Percentiles rank a stretch among this genome's conserved stretches.
phyloP scores from a whole-genome alignment of 108 stramenopile species.

The Nannochloropsis oceanica region DNA sequence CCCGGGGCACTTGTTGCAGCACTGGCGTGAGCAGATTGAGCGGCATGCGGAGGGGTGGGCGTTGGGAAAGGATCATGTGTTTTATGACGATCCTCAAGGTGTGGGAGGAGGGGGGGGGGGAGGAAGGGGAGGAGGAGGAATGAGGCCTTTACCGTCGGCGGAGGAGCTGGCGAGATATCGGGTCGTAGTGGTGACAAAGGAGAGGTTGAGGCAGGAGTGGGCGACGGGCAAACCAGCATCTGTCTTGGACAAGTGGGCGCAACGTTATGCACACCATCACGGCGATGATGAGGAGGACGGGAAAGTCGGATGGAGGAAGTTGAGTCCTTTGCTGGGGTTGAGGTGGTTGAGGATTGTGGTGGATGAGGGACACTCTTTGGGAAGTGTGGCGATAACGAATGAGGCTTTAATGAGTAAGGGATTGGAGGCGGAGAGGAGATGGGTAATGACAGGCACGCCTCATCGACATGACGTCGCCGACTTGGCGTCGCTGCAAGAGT shows the following conservation, averaged over 20 bases:
- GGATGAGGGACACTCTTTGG: conserved; percentile 66
- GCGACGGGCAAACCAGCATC: background rate
- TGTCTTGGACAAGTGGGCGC: background rate
- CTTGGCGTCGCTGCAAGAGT: conserved; percentile 2
- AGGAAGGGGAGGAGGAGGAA: background rate
- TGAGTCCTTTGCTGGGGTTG: background rate
- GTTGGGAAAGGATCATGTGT: background rate
- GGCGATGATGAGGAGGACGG: background rate
- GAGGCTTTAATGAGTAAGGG: background rate
- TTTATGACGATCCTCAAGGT: background rate
- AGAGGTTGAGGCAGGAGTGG: conserved; percentile 26
- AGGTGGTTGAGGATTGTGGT: conserved; percentile 49
- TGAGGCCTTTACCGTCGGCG: conserved; percentile 5
- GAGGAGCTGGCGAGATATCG: conserved; percentile 7
- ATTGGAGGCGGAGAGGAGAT: conserved; percentile 50
- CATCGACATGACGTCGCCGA: conserved; percentile 26
- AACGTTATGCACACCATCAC: background rate
- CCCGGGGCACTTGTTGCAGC: conserved; percentile 56
- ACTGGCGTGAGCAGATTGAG: conserved; percentile 53
- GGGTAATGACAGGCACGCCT: conserved; percentile 64
- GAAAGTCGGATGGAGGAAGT: background rate
- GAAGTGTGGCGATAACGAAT: conserved; percentile 32
- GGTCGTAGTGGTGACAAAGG: conserved; percentile 32
- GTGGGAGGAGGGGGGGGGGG: background rate
- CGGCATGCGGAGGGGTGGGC: conserved; percentile 23